Conservation (phyloP, 441 rosid species). For the California macrophylla region DNA sequence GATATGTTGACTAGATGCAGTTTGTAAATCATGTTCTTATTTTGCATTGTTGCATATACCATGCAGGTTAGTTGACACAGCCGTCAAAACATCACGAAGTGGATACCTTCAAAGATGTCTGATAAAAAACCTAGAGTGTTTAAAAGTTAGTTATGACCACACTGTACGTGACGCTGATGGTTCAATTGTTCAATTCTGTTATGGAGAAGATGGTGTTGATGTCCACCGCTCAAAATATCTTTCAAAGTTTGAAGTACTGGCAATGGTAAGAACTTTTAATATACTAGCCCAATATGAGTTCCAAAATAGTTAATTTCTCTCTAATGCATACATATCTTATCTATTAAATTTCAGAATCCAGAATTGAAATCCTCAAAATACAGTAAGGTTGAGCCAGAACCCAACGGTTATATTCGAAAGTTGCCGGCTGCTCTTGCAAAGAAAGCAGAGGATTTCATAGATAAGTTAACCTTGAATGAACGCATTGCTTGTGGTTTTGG, state of each 20-base stretch:
- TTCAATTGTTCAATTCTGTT: conserved; percentile 78
- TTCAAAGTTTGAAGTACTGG: conserved; percentile 57
- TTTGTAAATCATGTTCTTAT: not conserved
- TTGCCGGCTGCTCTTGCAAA: conserved; percentile 59
- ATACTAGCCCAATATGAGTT: conserved; percentile 13
- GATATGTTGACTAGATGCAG: not conserved
- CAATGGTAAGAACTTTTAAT: conserved; percentile 38
- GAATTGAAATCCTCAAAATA: conserved; percentile 45
- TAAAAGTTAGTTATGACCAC: conserved; percentile 80
- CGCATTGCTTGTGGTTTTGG: conserved; percentile 31
- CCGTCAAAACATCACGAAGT: conserved; percentile 98
- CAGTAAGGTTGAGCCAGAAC: conserved; percentile 27
- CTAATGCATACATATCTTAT: conserved; percentile 10
- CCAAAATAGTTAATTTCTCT: conserved; percentile 10
- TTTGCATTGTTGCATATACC: not conserved
- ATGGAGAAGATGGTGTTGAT: conserved; percentile 99
- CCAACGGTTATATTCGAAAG: conserved; percentile 44
- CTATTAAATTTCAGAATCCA: conserved; percentile 52
- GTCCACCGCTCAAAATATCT: conserved; percentile 84
- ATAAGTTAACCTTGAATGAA: conserved; percentile 35
- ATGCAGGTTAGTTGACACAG: conserved; percentile 89
- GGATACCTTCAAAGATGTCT: conserved; percentile 98
- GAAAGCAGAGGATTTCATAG: conserved; percentile 55
- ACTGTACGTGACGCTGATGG: conserved; percentile 98
- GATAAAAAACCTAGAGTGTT: conserved; percentile 89